Evolutionary conservation across 2,329 filamentous ascomycete species (phyloP).

Genomic region (Sclerotinia borealis): DNA sequence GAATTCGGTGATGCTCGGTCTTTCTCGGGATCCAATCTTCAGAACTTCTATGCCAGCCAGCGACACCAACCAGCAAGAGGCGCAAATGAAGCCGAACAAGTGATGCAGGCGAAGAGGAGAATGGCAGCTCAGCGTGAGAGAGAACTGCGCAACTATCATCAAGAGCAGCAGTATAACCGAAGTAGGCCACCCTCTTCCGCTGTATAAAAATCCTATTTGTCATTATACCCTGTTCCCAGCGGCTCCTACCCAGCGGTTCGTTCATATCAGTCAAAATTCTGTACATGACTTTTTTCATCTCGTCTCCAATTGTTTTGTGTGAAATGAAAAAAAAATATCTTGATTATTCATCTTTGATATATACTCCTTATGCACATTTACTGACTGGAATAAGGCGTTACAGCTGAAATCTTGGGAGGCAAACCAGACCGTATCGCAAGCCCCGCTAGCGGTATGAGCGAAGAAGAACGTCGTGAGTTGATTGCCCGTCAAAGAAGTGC

Average conservation of each 20-base stretch:
- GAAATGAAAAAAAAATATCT: conserved; percentile 25
- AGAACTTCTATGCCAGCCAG: conserved; percentile 91
- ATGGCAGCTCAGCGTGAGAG: conserved; percentile 98
- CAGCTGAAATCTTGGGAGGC: conserved; percentile 60
- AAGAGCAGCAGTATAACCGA: conserved; percentile 99
- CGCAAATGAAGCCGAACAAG: conserved; percentile 88
- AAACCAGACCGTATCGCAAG: conserved; percentile 86
- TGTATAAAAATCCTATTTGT: conserved; percentile 45
- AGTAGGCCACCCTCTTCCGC: conserved; percentile 80
- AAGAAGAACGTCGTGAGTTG: conserved; percentile 92
- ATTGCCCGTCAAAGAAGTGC: conserved; percentile 94
- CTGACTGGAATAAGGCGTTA: conserved; percentile 45
- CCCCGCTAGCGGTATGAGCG: conserved; percentile 75
- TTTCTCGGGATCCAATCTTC: conserved; percentile 70
- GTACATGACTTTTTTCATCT: conserved; percentile 33
- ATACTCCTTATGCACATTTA: conserved; percentile 30
- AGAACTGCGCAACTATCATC: conserved; percentile 98
- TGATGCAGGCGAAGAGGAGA: conserved; percentile 98
- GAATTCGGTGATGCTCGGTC: conserved; percentile 71
- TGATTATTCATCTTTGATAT: conserved; percentile 1
- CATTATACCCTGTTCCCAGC: conserved; percentile 30
- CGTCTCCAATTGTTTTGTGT: conserved; percentile 35
- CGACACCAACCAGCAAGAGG: conserved; percentile 81
- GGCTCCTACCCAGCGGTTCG: conserved; percentile 14
- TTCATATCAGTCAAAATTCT: conserved; percentile 29